Evolutionary conservation across 139 green algal genomes (phyloP), one percentile per base, ranked within the genome.

Genomic region (Chlorella sp.): DNA sequence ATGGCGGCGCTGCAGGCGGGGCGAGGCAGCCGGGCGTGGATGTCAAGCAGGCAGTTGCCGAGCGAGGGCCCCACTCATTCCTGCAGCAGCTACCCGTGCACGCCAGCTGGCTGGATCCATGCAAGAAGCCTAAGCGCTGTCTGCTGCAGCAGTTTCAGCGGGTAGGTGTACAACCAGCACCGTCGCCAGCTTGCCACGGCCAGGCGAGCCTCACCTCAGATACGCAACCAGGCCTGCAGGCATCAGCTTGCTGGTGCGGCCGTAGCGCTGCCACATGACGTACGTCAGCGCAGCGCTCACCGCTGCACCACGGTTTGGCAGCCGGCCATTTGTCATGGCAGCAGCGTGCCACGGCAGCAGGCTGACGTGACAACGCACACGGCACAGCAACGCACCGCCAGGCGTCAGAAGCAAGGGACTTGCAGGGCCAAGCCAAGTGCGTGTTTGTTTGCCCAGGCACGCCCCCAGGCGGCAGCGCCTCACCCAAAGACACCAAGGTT

Each of bases 261-360:
- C 38, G 72, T 51, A 86, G 43, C 81, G 81, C 81, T 81, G 70
- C 62, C 72, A 81, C 81, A 86, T 86, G 26, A 81, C 40, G 16
- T 64, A 80, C 3, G 81, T 44, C 70, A 86, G 70, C 16, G 32
- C 41, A 9, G 44, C 60, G 54, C 81, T 86, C 40, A 86, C 46
- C 24, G 65, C 81, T 86, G 81, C 70, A 60, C n/a, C 28, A n/a
- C 1, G 8, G 16, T 34, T 36, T 36, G 69, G 24, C 19, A 41
- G 30, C 51, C 2, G 11, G 11, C 51, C 2, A 24, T 26, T 24
- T 60, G 51, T 16, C 51, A 60, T 11, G 22, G 13, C 51, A 20
- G 51, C 51, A 60, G 51, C 51, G 2, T 2, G 51, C 51, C 11
- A 24, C 16, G 51, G 24, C 16, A 60, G 51, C 51, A 60, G 51